Evolutionary conservation across 1,284 basidiomycete species (phyloP).

Genomic region (Microbotryum violaceum): DNA sequence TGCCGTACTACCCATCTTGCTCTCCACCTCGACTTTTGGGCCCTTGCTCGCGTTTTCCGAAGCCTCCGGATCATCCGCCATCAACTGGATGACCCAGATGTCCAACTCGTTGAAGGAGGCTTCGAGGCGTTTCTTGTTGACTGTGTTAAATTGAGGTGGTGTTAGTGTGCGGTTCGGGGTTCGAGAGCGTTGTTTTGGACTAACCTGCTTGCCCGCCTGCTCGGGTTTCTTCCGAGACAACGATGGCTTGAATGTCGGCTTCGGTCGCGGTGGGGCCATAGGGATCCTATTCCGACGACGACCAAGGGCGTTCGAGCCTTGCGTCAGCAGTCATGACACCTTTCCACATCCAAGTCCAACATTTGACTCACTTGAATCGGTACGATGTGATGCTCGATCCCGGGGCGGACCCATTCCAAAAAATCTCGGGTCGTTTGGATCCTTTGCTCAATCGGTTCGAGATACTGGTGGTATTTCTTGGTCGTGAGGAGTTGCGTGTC

Average conservation of each 20-base stretch:
- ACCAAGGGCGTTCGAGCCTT: too few relatives aligned
- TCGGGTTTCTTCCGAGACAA: constrained; percentile 78
- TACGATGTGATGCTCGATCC: constrained; percentile 57
- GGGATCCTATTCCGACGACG: constrained; percentile 51
- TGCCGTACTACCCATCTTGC: constrained; percentile 84
- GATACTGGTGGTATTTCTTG: constrained; percentile 62
- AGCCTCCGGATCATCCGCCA: constrained; percentile 43
- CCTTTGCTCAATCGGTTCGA: constrained; percentile 59
- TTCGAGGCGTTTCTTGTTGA: constrained; percentile 21
- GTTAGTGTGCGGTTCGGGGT: neutral
- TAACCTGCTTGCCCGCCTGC: constrained; percentile 63
- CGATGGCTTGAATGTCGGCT: constrained; percentile 70
- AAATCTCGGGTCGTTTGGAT: constrained; percentile 55
- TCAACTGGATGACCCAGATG: constrained; percentile 27
- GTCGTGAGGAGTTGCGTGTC: constrained; percentile 65
- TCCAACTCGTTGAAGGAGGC: constrained; percentile 9
- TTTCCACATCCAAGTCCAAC: constrained; percentile 1
- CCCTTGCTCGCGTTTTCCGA: constrained; percentile 52
- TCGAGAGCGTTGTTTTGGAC: constrained; percentile 35
- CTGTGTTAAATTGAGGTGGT: constrained; percentile 1
- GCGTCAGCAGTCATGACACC: neutral
- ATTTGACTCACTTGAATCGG: constrained; percentile 47
- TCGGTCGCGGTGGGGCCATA: constrained; percentile 82
- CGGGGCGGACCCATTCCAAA: constrained; percentile 58
- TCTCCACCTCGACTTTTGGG: constrained; percentile 54